Evolutionary conservation across 2,329 filamentous ascomycete genomes (phyloP).

Genomic region (Pseudocercospora cruenta): DNA sequence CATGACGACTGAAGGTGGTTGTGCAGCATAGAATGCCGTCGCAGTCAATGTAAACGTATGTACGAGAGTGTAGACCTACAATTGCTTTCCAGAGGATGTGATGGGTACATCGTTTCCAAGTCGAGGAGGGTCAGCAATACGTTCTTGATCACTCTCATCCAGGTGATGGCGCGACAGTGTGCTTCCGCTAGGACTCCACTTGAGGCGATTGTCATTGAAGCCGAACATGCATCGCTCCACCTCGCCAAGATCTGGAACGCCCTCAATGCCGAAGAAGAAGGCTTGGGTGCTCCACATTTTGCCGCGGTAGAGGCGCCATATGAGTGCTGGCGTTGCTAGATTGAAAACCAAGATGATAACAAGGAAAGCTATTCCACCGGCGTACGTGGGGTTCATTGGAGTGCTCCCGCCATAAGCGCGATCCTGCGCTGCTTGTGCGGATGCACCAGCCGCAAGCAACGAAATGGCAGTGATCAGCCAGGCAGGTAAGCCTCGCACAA

Average conservation of each 20-base stretch:
- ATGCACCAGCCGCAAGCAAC: not conserved
- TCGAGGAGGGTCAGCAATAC: not conserved
- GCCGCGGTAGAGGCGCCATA: not conserved
- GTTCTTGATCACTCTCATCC: not conserved
- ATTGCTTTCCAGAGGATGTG: not conserved
- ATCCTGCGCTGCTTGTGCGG: too few species aligned
- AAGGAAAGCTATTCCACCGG: not conserved
- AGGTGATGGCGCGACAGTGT: not conserved
- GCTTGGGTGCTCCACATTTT: constrained; percentile 9
- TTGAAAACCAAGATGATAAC: not conserved
- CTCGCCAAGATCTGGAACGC: not conserved
- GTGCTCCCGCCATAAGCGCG: too few species aligned
- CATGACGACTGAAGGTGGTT: constrained; percentile 5
- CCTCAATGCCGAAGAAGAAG: constrained; percentile 1
- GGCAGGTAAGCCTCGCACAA: not conserved
- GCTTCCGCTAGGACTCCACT: constrained; percentile 9
- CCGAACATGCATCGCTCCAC: not conserved
- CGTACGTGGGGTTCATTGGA: not conserved
- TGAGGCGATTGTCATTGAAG: constrained; percentile 4
- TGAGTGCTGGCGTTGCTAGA: not conserved
- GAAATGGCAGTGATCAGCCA: not conserved
- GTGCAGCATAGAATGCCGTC: constrained; percentile 11
- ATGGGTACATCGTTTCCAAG: not conserved
- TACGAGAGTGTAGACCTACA: not conserved
- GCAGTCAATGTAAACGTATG: constrained; percentile 6